Evolutionary conservation across 306 rosid genomes (phyloP).

Genomic region (Neltuma alba): DNA sequence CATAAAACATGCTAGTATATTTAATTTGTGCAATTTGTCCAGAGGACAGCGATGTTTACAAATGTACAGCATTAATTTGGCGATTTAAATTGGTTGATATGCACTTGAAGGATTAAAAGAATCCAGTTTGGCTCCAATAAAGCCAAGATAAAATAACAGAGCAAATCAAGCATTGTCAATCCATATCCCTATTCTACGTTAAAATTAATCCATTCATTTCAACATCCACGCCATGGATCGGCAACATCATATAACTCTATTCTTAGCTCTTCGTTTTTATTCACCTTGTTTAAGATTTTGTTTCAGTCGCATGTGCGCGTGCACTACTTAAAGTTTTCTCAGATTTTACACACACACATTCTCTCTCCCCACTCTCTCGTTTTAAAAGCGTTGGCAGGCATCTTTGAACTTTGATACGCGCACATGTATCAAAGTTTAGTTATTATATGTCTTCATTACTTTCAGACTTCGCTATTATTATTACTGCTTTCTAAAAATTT

Average conservation of each 20-base stretch:
- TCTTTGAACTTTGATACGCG: neutral
- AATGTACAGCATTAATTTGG: neutral
- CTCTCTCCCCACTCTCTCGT: neutral
- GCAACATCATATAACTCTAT: neutral
- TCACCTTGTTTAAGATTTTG: neutral
- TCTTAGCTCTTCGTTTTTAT: neutral
- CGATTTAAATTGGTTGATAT: neutral
- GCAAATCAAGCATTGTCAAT: neutral
- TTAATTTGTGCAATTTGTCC: constrained; percentile 6
- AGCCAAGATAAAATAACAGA: constrained; percentile 1
- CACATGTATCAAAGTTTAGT: neutral
- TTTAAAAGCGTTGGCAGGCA: neutral
- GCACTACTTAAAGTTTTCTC: neutral
- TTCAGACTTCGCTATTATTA: no score
- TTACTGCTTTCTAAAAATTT: no score
- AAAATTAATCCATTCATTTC: neutral
- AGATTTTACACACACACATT: no score
- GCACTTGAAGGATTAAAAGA: neutral
- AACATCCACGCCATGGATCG: neutral
- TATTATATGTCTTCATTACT: no score
- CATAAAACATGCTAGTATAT: neutral
- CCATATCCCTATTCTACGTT: neutral
- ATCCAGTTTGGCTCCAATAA: constrained; percentile 11
- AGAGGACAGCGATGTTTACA: constrained; percentile 5
- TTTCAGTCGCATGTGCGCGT: neutral